Evolutionary conservation across 805 yeast genomes (phyloP), one percentile per base, ranked within the genome.

Genomic region (Zygosaccharomyces rouxii): DNA sequence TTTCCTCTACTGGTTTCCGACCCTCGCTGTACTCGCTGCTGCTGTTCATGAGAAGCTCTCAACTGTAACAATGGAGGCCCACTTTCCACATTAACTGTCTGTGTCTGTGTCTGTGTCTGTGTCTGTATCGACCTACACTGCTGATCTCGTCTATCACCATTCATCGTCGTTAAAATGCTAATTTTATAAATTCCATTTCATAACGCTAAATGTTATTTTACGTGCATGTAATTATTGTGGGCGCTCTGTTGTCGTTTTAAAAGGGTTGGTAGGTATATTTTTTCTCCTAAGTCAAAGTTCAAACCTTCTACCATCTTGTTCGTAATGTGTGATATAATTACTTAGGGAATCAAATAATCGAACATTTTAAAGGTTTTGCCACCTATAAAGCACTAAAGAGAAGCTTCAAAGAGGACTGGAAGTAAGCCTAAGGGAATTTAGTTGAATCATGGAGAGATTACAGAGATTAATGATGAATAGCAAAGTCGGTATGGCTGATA

Each of bases 401-500:
- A 10, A 39, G 31, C 22, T 13, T 9, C n/a, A 25, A 10, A 25
- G 19, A 3, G 14, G 6, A 25, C 5, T 11, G 14, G 25, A n/a
- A 26, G 28, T 16, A 21, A 4, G 7, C 6, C 14, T 5, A 22
- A 7, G 29, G 9, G 33, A 23, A 6, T 39, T 39, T 22, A 39
- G 14, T 22, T 29, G 6, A 23, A 53, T 39, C 11, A 71, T 72
- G 75, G 73, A 72, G 51, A 65, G 76, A 59, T 55, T 73, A 42
- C 77, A 73, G 51, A 66, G 75, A 57, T 57, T 71, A 22, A 61
- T 72, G 63, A 66, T 68, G 67, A 59, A 64, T 40, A 70, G 68
- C 26, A 70, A 67, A 41, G 63, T 63, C 14, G 77, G 76, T 14
- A 69, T 70, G 16, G 73, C 77, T 1, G 96, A 88, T 62, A 81